phyloP scores from a whole-genome alignment of 345 rosid genomes.

The Toxicodendron radicans region DNA sequence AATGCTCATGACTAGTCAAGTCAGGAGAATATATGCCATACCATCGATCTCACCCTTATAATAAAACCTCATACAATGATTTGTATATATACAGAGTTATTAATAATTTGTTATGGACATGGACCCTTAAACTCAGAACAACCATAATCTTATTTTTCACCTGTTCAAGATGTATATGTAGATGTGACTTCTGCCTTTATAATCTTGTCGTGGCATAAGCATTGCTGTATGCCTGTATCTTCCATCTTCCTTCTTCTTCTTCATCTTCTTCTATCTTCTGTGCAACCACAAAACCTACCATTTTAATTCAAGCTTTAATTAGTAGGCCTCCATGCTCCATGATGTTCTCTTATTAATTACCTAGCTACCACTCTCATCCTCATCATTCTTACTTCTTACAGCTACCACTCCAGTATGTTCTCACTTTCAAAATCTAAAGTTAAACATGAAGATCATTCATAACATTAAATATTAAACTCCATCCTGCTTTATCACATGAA shows the following conservation, averaged over 20 bases:
- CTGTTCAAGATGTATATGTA: not conserved
- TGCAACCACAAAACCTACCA: not conserved
- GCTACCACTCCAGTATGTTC: no score
- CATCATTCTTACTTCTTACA: not conserved
- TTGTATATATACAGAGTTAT: not conserved
- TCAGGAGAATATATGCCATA: constrained; percentile 21
- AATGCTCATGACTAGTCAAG: constrained; percentile 9
- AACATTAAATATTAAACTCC: no score
- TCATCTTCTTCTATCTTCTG: no score
- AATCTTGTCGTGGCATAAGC: not conserved
- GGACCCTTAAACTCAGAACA: not conserved
- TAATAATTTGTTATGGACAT: not conserved
- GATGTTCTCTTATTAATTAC: not conserved
- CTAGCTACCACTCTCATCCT: not conserved
- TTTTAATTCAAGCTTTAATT: constrained; percentile 1
- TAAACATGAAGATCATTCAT: no score
- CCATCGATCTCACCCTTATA: not conserved
- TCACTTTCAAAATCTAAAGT: no score
- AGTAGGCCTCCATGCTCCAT: not conserved
- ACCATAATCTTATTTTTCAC: not conserved
- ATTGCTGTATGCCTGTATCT: not conserved
- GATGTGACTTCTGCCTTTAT: not conserved
- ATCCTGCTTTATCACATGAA: no score
- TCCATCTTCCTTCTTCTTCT: not conserved
- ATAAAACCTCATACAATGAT: constrained; percentile 1